These are phyloP conservation scores for Phytopythium chamaehyphon DNA, from an alignment of 352 stramenopile genomes.

Conservation along the genomic window DNA sequence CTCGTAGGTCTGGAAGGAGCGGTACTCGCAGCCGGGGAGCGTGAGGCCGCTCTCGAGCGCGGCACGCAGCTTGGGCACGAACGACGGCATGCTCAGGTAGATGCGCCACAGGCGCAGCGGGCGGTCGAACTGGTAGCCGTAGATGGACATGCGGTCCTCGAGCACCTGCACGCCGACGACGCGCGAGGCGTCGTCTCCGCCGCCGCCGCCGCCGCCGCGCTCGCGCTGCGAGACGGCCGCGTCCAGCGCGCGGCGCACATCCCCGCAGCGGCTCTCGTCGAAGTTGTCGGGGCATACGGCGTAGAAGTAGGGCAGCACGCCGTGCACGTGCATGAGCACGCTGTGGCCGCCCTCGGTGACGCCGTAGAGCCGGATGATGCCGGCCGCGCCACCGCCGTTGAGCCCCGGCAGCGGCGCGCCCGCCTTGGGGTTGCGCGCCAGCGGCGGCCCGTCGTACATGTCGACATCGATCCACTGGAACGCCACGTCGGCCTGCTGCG, in stretches of 20 bases:
- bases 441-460: constrained; percentile 92
- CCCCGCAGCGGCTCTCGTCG: constrained; percentile 54
- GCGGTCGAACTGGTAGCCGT: constrained; percentile 83
- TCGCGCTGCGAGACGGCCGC: constrained; percentile 45
- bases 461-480: constrained; percentile 99
- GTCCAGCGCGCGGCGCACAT: constrained; percentile 72
- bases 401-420: constrained; percentile 46
- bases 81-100: constrained; percentile 92
- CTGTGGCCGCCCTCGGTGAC: constrained; percentile 95
- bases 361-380: constrained; percentile 96
- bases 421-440: constrained; percentile 86
- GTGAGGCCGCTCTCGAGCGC: constrained; percentile 88
- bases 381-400: constrained; percentile 90
- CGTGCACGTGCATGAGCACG: constrained; percentile 96
- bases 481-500: constrained; percentile 29
- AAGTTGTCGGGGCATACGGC: constrained; percentile 77
- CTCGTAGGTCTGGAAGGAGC: constrained; percentile 94
- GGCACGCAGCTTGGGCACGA: constrained; percentile 92
- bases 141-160: constrained; percentile 79
- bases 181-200: constrained; percentile 32
- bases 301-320: constrained; percentile 98
- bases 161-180: constrained; percentile 75
- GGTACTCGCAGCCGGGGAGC: constrained; percentile 59
- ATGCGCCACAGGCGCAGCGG: constrained; percentile 86
- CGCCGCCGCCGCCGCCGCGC: constrained; percentile 36